These are phyloP conservation scores for Biscutella laevigata DNA, from an alignment of 441 rosid species.

Conservation along the genomic window DNA sequence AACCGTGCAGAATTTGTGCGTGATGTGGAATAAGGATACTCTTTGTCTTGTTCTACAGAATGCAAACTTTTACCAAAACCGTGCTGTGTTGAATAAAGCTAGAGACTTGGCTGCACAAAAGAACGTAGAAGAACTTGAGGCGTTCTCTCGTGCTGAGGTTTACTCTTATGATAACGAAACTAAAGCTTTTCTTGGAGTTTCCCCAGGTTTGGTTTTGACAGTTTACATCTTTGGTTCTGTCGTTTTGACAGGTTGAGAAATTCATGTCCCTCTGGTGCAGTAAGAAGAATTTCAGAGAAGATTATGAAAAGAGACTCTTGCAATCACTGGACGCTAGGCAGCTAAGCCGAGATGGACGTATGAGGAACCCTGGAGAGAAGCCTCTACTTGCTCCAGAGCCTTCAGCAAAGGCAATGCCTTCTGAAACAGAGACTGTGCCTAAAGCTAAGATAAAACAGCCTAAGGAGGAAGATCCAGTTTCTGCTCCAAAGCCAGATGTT, in stretches of 20 bases:
- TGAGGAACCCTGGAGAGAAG: constrained; percentile 88
- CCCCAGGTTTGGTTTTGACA: too few species aligned
- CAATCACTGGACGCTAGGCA: constrained; percentile 67
- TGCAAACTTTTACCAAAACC: constrained; percentile 15
- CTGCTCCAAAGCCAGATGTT: constrained; percentile 31
- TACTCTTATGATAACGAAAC: too few species aligned
- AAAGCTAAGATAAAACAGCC: constrained; percentile 36
- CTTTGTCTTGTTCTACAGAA: constrained; percentile 11
- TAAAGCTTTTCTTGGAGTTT: too few species aligned
- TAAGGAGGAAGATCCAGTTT: constrained; percentile 20
- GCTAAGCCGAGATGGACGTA: constrained; percentile 84
- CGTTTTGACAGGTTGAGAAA: constrained; percentile 58
- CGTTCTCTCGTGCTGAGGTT: too few species aligned
- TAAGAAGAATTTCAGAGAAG: constrained; percentile 34
- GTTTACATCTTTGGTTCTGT: too few species aligned
- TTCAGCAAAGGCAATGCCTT: constrained; percentile 21
- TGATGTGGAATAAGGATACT: too few species aligned
- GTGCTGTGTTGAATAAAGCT: constrained; percentile 29
- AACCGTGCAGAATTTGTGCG: too few species aligned
- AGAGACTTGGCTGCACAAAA: constrained; percentile 31
- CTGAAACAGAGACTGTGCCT: constrained; percentile 32
- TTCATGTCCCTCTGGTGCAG: constrained; percentile 66
- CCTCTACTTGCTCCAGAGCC: constrained; percentile 39
- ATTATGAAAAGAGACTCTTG: constrained; percentile 69
- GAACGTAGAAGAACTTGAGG: constrained; percentile 24